phyloP scores from a whole-genome alignment of 345 rosid genomes.

The Corchorus olitorius region DNA sequence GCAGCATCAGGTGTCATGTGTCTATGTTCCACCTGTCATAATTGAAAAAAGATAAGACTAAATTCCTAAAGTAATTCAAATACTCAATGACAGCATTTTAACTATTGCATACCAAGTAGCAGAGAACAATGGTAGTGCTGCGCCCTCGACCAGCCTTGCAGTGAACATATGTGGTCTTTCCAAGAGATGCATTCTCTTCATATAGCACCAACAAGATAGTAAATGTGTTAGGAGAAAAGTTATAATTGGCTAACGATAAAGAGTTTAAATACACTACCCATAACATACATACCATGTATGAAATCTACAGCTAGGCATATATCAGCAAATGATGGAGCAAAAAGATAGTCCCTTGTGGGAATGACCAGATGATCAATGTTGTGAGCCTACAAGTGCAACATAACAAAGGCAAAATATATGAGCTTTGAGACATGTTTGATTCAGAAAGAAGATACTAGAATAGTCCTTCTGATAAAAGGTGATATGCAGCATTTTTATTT shows the following conservation, averaged over 20 bases:
- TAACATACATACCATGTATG: constrained; percentile 57
- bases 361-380: constrained; percentile 87
- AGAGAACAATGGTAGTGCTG: constrained; percentile 92
- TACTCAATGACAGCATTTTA: background rate
- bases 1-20: constrained; percentile 63
- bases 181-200: constrained; percentile 63
- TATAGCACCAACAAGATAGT: constrained; percentile 21
- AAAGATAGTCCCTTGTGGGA: constrained; percentile 95
- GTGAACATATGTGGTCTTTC: constrained; percentile 82
- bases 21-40: constrained; percentile 49
- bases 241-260: background rate
- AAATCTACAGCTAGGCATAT: constrained; percentile 85
- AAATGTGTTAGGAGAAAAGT: constrained; percentile 12
- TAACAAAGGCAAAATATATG: constrained; percentile 13
- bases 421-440: background rate
- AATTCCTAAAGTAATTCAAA: background rate
- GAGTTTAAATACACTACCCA: background rate
- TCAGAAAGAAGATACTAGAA: too few species aligned
- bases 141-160: constrained; percentile 99
- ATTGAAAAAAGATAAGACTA: background rate
- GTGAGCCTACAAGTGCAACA: constrained; percentile 47
- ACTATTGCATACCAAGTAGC: constrained; percentile 71
- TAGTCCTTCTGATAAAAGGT: background rate
- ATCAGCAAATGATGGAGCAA: constrained; percentile 85
- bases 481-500: background rate